A percentile compares a stretch with the other conserved stretches of the same genome.
Conservation (phyloP, 2,329 filamentous ascomycete species). For the Colletotrichum kahawae region DNA sequence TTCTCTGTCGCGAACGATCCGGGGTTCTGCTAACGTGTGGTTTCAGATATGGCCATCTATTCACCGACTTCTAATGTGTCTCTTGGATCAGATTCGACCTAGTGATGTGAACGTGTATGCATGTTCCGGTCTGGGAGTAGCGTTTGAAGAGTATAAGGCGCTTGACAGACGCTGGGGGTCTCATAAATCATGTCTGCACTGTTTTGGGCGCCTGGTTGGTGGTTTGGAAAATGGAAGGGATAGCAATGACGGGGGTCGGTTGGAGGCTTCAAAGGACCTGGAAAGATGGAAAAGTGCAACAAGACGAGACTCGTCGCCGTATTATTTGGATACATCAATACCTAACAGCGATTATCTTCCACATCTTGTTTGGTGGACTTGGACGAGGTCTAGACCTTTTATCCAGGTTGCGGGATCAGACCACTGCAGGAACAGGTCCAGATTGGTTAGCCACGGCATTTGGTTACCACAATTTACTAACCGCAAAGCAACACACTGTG, state of each 20-base stretch:
- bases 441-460: not conserved
- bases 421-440: not conserved
- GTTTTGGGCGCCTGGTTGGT: conserved; percentile 11
- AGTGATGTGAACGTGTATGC: not conserved
- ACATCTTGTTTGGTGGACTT: not conserved
- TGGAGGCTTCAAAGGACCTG: conserved; percentile 5
- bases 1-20: not conserved
- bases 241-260: conserved; percentile 2
- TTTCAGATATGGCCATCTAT: conserved; percentile 72
- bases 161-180: not conserved
- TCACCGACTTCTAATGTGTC: conserved; percentile 70
- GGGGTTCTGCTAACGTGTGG: not conserved
- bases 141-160: conserved; percentile 13
- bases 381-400: not conserved
- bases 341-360: conserved; percentile 21
- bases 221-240: conserved; percentile 20
- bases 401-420: not conserved
- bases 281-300: conserved; percentile 13
- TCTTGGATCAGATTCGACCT: not conserved
- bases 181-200: conserved; percentile 13
- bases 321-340: conserved; percentile 22
- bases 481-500: not conserved
- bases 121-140: not conserved
- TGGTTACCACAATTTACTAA: not conserved
- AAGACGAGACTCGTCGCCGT: conserved; percentile 14